Conservation (phyloP, 2,329 filamentous ascomycete species). For the Coniochaeta sp. region DNA sequence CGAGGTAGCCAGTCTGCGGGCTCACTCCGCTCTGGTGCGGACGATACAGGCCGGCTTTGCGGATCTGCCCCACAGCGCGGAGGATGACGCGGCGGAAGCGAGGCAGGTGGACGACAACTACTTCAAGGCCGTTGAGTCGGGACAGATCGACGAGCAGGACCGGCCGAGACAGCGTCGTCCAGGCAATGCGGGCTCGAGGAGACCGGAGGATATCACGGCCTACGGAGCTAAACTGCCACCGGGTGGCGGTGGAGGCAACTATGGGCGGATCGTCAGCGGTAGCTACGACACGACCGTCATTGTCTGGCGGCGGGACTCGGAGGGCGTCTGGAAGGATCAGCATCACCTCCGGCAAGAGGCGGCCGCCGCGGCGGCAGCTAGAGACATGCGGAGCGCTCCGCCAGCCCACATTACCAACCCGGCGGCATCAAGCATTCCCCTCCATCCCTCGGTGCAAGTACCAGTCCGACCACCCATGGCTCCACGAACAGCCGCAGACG, state of each 20-base stretch:
- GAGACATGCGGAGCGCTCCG: not conserved
- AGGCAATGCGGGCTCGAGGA: slow-evolving; percentile 65
- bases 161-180: slow-evolving; percentile 28
- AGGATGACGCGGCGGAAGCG: slow-evolving; percentile 68
- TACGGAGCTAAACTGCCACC: slow-evolving; percentile 83
- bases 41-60: slow-evolving; percentile 95
- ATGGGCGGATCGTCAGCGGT: slow-evolving; percentile 92
- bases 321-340: slow-evolving; percentile 76
- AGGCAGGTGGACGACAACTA: slow-evolving; percentile 67
- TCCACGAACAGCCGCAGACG: not conserved
- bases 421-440: slow-evolving; percentile 4
- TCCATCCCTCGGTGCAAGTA: slow-evolving; percentile 13
- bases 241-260: slow-evolving; percentile 80
- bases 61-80: slow-evolving; percentile 72
- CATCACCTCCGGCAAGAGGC: slow-evolving; percentile 72
- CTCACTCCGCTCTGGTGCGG: slow-evolving; percentile 78
- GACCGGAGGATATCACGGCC: slow-evolving; percentile 69
- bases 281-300: slow-evolving; percentile 96
- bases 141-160: slow-evolving; percentile 32
- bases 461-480: not conserved
- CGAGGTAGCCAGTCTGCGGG: slow-evolving; percentile 80
- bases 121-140: slow-evolving; percentile 51
- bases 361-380: slow-evolving; percentile 28
- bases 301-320: slow-evolving; percentile 82
- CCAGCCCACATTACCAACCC: not conserved